Evolutionary conservation across 2,329 filamentous ascomycete genomes (phyloP), one percentile per base, ranked within the genome.

Genomic region (Microthyrium microscopicum): DNA sequence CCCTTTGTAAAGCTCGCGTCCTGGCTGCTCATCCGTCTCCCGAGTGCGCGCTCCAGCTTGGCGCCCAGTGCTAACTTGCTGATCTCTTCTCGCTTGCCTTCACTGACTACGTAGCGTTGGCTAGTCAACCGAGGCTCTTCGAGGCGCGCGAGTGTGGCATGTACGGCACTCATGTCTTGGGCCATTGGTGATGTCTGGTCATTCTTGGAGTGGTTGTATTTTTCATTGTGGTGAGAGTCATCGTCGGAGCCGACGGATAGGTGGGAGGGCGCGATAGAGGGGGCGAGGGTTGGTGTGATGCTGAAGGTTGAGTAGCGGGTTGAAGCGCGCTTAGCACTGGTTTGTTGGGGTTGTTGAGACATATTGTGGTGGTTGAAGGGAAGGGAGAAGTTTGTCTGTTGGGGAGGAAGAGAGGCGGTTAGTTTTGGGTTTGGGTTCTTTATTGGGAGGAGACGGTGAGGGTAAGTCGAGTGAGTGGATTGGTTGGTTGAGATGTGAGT

Each of bases 61-160:
- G 84, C 84, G 30, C 84, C 80, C 33, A 93, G 69, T 24, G 84
- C 84, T 38, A 92, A 68, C 61, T 91, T 91, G 61, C 73, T 76
- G 56, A 92, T 64, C 52, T 78, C 76, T 47, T 82, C 79, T 15
- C 68, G 72, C 66, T 92, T 91, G 56, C 87, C 74, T 41, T 77
- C 71, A 51, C 66, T 78, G 41, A 85, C 71, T 36, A 73, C 65
- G 49, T 85, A 85, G 45, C 85, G 77, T 61, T 94, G 85, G 47
- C 77, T 71, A 45, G 72, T 62, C 19, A 93, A 73, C 31, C 78
- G 79, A 58, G 82, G 83, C 64, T 92, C 89, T 56, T 91, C 81
- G 60, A 94, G 79, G 49, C 84, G 80, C 48, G 83, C 76, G 42
- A 93, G 71, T 39, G 79, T 77, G 40, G 76, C 71, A 46, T 80